Evolutionary conservation across 2,329 filamentous ascomycete species (phyloP).

Genomic region (Coniella vitis): DNA sequence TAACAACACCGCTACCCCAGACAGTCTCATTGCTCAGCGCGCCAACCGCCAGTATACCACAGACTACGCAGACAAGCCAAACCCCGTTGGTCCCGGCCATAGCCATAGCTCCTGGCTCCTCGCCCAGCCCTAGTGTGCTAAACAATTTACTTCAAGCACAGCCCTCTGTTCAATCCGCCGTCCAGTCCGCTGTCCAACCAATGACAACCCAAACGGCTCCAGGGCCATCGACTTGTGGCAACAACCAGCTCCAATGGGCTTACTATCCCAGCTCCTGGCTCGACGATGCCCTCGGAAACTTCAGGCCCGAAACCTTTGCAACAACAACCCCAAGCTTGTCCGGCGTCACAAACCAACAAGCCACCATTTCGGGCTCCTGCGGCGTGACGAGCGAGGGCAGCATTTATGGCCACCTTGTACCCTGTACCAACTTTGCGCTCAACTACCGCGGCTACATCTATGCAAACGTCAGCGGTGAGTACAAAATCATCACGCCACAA

Average conservation of each 20-base stretch:
- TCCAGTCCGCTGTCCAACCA: too few species aligned
- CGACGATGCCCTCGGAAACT: neutral
- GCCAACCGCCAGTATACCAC: too few species aligned
- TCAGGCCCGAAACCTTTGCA: neutral
- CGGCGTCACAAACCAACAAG: neutral
- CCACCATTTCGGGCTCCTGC: neutral
- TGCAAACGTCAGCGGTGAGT: neutral
- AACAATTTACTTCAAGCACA: neutral
- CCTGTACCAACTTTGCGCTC: neutral
- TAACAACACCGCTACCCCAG: too few species aligned
- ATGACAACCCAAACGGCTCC: too few species aligned
- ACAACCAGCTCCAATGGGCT: neutral
- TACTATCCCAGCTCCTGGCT: neutral
- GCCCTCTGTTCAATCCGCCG: too few species aligned
- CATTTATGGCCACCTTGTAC: neutral
- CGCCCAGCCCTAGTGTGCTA: too few species aligned
- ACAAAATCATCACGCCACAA: neutral
- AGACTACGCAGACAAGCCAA: too few species aligned
- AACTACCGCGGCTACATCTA: slow-evolving; percentile 5
- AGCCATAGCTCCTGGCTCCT: too few species aligned
- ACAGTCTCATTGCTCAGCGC: too few species aligned
- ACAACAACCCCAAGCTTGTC: neutral
- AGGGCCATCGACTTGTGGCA: neutral
- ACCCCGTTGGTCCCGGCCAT: too few species aligned
- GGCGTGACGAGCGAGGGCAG: neutral